Base-by-base conservation (phyloP, 148 eudicot species). In the Chenopodium album region DNA sequence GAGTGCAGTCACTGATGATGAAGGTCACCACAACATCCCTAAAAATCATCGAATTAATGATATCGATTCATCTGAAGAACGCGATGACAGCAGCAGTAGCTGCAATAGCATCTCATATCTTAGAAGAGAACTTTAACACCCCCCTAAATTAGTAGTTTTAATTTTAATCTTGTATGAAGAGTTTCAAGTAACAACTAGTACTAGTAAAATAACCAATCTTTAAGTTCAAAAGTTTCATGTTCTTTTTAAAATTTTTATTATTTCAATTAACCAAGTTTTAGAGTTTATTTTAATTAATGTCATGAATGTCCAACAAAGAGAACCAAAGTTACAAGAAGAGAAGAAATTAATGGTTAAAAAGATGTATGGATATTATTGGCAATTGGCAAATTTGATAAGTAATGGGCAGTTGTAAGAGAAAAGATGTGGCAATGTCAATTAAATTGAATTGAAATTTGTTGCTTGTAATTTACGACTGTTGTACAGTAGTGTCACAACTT, bases 71-170 rank as follows among this genome's bases (percentile, higher is more conserved):
- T 73, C 87, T 9, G 90, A 87, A 23, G 98, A 87, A 19, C 84
- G 81, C 14, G 95, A 92, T 65, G 98, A 91, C 50, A 90, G 90
- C 87, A 95, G 92, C 82, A 90, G 94, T 86, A 78, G 85, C 84
- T 80, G 86, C 82, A 85, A 82, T 85, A 90, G 92, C 77, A 81
- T 89, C 80, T 79, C 90, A 12, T 69, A 86, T 62, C 81, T 82
- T n/a, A 82, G 79, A 70, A 85, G 65, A 70, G 84, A 90, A 28
- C 82, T 56, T 85, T 85, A 81, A 82, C 81, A 47, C 41, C 13
- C 37, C 32, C 14, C 41, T 20, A 63, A 56, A 11, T 19, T 16
- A 41, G 62, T 7, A n/a, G 44, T 41, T 1, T 77, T 14, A 7
- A 26, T 32, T 73, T 79, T 79, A 62, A 72, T 78, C 19, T 41